Evolutionary conservation across 345 rosid genomes (phyloP).

Genomic region (Aquilaria sinensis): DNA sequence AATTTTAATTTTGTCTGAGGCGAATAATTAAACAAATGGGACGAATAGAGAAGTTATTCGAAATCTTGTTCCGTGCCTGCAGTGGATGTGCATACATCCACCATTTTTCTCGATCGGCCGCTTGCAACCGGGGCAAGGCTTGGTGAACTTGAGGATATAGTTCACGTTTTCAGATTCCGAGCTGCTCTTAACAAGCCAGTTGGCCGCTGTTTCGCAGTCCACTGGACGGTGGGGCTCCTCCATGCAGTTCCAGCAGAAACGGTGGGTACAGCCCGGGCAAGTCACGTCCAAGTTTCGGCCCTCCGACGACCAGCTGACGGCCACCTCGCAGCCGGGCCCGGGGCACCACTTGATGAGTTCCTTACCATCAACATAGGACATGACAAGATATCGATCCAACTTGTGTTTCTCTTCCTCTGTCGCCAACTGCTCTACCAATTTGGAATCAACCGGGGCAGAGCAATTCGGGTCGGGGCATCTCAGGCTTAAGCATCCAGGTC

Average conservation of each 20-base stretch:
- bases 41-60: too few species aligned
- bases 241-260: conserved; percentile 1
- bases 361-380: too few species aligned
- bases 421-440: not conserved
- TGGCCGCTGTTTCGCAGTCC: not conserved
- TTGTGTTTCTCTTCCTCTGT: not conserved
- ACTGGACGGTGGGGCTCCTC: not conserved
- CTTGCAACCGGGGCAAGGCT: not conserved
- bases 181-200: not conserved
- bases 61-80: not conserved
- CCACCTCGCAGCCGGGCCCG: too few species aligned
- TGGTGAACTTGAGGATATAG: not conserved
- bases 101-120: not conserved
- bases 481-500: conserved; percentile 10
- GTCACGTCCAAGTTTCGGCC: not conserved
- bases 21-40: too few species aligned
- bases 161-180: not conserved
- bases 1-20: too few species aligned
- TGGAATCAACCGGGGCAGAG: not conserved
- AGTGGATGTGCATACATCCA: not conserved
- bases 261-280: not conserved
- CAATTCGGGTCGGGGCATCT: not conserved
- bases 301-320: too few species aligned
- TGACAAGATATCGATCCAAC: not conserved
- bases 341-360: too few species aligned